phyloP scores from a whole-genome alignment of 1,139 yeast genomes.

The Meyerozyma smithsonii region DNA sequence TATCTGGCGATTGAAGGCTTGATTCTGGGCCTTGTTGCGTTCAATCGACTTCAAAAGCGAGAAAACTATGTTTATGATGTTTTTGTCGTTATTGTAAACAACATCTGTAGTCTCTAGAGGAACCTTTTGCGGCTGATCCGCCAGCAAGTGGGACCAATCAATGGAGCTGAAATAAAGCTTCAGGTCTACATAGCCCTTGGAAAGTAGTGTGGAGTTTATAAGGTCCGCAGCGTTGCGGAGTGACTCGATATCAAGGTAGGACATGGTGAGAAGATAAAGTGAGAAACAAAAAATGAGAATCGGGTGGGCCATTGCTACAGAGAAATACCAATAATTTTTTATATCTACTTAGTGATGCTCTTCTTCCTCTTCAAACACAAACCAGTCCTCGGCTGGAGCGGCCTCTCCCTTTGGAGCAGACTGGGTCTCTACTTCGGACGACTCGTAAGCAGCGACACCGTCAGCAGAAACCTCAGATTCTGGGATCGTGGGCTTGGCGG shows the following conservation, averaged over 20 bases:
- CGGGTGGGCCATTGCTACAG: not conserved
- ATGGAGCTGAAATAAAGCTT: conserved; percentile 32
- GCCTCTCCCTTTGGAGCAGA: conserved; percentile 26
- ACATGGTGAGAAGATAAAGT: conserved; percentile 2
- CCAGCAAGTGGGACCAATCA: conserved; percentile 21
- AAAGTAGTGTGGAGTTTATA: conserved; percentile 31
- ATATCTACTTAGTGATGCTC: conserved; percentile 26
- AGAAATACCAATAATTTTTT: conserved; percentile 1
- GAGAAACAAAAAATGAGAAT: not conserved
- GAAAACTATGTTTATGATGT: conserved; percentile 38
- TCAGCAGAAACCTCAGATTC: conserved; percentile 69
- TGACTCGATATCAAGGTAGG: conserved; percentile 26
- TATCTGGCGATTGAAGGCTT: conserved; percentile 26
- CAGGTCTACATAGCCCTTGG: conserved; percentile 35
- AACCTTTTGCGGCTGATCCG: conserved; percentile 7
- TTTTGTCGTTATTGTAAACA: conserved; percentile 40
- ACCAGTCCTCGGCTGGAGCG: conserved; percentile 69
- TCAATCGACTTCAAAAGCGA: conserved; percentile 38
- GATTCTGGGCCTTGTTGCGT: conserved; percentile 32
- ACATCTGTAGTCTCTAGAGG: conserved; percentile 20
- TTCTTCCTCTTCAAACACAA: conserved; percentile 76
- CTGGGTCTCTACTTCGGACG: conserved; percentile 69
- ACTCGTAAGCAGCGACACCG: conserved; percentile 70
- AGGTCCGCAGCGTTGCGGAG: conserved; percentile 34
- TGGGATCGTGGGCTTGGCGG: conserved; percentile 71